Evolutionary conservation across 768 basidiomycete genomes (phyloP), one percentile per base, ranked within the genome.

Genomic region (Daedalea quercina): DNA sequence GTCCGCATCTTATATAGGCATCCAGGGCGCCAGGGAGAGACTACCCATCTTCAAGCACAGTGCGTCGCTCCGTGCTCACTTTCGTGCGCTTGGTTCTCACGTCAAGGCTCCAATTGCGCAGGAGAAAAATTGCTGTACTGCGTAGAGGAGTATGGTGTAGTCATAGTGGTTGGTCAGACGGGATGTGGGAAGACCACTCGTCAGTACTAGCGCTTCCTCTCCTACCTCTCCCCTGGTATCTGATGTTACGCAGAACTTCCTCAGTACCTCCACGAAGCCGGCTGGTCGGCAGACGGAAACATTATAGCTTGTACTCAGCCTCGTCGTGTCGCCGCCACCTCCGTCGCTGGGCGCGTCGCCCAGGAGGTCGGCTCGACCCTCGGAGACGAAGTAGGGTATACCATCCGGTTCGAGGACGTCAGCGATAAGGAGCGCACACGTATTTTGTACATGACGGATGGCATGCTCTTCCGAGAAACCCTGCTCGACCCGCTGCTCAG

Each of bases 131-230:
- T 98, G 2, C 69, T 98, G 8, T 88, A 90, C 62, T 84, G 85
- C 53, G 69, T 97, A 23, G 95, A 98, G 70, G 83, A 79, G 50
- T 78, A 86, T 63, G 86, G 87, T 3, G 87, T 94, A 9, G 77
- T 85, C 1, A 90, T 97, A 47, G 84, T 98, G 4, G 89, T 95
- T 9, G 95, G 90, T 9, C 90, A 97, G 63, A 98, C 96, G 0
- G 96, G 96, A 2, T 96, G 90, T 54, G 96, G 96, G 44, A 98
- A 99, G 72, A 95, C 94, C 7, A 99, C 95, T 57, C 95, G 94
- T 95, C 58, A 66, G 88, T 76, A 23, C 9, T 19, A 49, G 26
- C 34, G 17, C 9, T n/a, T 23, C 35, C 28, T 9, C 37, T 42
- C 17, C 11, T 44, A 28, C 54, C 33, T 59, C 42, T 53, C 26